phyloP scores from a whole-genome alignment of 1,139 yeast species.

The Pichia sp. region DNA sequence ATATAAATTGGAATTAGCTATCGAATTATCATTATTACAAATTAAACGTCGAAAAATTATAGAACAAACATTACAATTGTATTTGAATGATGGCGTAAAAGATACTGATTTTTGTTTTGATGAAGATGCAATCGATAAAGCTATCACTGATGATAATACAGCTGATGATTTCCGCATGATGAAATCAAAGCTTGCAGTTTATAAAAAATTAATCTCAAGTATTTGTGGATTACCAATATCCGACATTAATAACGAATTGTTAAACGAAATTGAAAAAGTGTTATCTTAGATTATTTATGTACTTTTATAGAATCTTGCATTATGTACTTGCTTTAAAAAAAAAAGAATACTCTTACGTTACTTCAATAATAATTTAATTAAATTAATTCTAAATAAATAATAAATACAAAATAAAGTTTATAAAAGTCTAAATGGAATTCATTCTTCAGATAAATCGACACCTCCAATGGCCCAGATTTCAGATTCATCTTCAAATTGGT shows the following conservation, averaged over 20 bases:
- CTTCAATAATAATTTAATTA: no score
- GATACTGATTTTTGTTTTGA: slow-evolving; percentile 12
- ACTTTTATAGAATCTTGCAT: no score
- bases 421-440: not conserved
- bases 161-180: slow-evolving; percentile 8
- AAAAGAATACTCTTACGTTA: no score
- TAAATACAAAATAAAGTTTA: not conserved
- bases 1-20: slow-evolving; percentile 28
- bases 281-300: slow-evolving; percentile 15
- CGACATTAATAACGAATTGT: slow-evolving; percentile 64
- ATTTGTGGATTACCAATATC: slow-evolving; percentile 78
- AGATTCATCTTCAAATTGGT: slow-evolving; percentile 74
- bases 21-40: slow-evolving; percentile 50
- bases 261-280: slow-evolving; percentile 47
- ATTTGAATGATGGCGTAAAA: slow-evolving; percentile 8
- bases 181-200: slow-evolving; percentile 59
- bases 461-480: slow-evolving; percentile 89
- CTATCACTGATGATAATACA: not conserved
- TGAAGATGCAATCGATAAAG: slow-evolving; percentile 9
- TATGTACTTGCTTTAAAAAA: no score
- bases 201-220: slow-evolving; percentile 71
- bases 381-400: not conserved
- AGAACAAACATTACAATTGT: slow-evolving; percentile 7
- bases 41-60: slow-evolving; percentile 43
- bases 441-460: slow-evolving; percentile 38